Evolutionary conservation across 23 red algal species (phyloP).

Genomic region (Gracilariopsis chorda): DNA sequence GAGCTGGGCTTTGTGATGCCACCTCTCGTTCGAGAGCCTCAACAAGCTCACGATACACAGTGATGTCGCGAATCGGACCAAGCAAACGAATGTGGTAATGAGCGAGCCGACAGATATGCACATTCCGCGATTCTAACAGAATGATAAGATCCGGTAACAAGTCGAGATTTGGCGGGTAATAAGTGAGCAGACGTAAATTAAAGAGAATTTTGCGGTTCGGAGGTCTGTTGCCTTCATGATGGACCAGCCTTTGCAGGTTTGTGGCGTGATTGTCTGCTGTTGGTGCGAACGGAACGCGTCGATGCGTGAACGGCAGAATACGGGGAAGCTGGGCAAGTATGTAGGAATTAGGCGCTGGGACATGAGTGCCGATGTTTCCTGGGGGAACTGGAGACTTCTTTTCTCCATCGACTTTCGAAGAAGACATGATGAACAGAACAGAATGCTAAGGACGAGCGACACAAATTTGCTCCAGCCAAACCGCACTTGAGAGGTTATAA

Average conservation of each 20-base stretch:
- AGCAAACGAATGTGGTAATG: constrained; percentile 64
- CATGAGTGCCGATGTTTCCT: constrained; percentile 72
- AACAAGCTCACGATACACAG: constrained; percentile 46
- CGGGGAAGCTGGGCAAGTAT: constrained; percentile 30
- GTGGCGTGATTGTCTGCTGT: constrained; percentile 23
- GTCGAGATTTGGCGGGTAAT: constrained; percentile 54
- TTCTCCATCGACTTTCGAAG: not conserved
- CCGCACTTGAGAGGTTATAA: no score
- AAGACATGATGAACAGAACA: no score
- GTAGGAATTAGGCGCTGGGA: constrained; percentile 48
- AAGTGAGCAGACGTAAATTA: constrained; percentile 57
- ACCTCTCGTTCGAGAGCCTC: constrained; percentile 69
- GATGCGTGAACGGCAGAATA: constrained; percentile 25
- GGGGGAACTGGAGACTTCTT: constrained; percentile 28
- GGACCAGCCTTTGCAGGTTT: constrained; percentile 63
- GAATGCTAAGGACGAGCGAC: no score
- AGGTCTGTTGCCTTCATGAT: constrained; percentile 63
- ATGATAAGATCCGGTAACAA: constrained; percentile 60
- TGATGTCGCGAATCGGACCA: constrained; percentile 42
- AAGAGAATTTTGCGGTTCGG: constrained; percentile 64
- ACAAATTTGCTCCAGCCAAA: no score
- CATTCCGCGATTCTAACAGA: constrained; percentile 46
- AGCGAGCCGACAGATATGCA: constrained; percentile 64
- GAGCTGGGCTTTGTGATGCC: constrained; percentile 30
- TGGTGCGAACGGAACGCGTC: constrained; percentile 29